Percentiles rank a stretch among this genome's conserved stretches.
phyloP scores from a whole-genome alignment of 257 asterid species.

The Fraxinus pennsylvanica region DNA sequence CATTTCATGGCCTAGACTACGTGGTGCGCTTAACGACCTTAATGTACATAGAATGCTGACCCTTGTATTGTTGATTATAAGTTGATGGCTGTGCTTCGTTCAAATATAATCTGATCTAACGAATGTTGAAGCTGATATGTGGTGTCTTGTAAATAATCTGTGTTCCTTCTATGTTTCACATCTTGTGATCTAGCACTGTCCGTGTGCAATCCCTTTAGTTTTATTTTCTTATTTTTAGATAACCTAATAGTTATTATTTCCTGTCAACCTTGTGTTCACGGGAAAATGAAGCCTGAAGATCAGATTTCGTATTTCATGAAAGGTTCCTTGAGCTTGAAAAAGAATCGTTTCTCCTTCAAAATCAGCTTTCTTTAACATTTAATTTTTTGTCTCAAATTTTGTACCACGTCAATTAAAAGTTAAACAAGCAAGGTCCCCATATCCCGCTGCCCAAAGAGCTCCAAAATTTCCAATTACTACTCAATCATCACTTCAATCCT shows the following conservation, averaged over 20 bases:
- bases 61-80: neutral
- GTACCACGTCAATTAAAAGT: neutral
- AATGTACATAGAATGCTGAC: neutral
- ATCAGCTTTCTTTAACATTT: neutral
- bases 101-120: neutral
- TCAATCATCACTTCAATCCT: neutral
- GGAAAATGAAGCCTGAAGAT: neutral
- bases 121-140: neutral
- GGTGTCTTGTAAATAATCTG: neutral
- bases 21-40: neutral
- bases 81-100: neutral
- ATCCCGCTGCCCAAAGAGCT: slow-evolving; percentile 1
- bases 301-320: neutral
- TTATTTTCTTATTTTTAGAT: too few relatives aligned
- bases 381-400: neutral
- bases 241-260: neutral
- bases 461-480: neutral
- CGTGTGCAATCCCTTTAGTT: too few relatives aligned
- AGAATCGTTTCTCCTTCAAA: neutral
- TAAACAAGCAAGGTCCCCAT: neutral
- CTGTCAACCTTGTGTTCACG: neutral
- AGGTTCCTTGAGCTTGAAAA: neutral
- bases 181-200: neutral
- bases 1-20: neutral
- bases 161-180: neutral